Percentiles rank a stretch among this genome's conserved stretches.
These are phyloP conservation scores for Trametes villosa DNA, from an alignment of 768 basidiomycete species.

Conservation along the genomic window DNA sequence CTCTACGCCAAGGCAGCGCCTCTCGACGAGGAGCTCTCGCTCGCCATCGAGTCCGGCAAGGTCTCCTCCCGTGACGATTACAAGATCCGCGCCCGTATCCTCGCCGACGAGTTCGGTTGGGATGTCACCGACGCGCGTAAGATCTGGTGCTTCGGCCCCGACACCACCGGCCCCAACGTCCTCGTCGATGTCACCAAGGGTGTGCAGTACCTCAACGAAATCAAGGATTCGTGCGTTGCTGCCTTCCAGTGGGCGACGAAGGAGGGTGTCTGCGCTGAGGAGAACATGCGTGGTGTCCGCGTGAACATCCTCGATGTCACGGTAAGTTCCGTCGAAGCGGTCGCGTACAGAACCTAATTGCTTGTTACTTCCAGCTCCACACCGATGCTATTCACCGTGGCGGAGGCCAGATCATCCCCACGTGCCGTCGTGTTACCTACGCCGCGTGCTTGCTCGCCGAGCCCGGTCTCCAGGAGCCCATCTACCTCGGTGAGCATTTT, in stretches of 20 bases:
- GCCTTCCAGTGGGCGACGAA: conserved; percentile 99
- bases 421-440: conserved; percentile 94
- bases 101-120: conserved; percentile 97
- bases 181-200: conserved; percentile 99
- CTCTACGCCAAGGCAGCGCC: conserved; percentile 93
- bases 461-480: conserved; percentile 93
- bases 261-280: conserved; percentile 95
- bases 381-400: conserved; percentile 99
- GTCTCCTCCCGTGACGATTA: conserved; percentile 94
- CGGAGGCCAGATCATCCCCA: conserved; percentile 98
- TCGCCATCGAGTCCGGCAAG: conserved; percentile 88
- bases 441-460: conserved; percentile 92
- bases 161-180: conserved; percentile 95
- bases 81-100: conserved; percentile 91
- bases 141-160: conserved; percentile 99
- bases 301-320: conserved; percentile 96
- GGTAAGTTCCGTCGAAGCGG: conserved; percentile 47
- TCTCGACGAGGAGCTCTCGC: conserved; percentile 90
- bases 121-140: conserved; percentile 99
- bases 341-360: conserved; percentile 1
- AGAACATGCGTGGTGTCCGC: conserved; percentile 98
- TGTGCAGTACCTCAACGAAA: conserved; percentile 99
- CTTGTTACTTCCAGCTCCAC: conserved; percentile 65
- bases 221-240: conserved; percentile 99
- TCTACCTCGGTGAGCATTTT: conserved; percentile 77